phyloP scores from a whole-genome alignment of 768 basidiomycete species.

The Trametes sanguinea region DNA sequence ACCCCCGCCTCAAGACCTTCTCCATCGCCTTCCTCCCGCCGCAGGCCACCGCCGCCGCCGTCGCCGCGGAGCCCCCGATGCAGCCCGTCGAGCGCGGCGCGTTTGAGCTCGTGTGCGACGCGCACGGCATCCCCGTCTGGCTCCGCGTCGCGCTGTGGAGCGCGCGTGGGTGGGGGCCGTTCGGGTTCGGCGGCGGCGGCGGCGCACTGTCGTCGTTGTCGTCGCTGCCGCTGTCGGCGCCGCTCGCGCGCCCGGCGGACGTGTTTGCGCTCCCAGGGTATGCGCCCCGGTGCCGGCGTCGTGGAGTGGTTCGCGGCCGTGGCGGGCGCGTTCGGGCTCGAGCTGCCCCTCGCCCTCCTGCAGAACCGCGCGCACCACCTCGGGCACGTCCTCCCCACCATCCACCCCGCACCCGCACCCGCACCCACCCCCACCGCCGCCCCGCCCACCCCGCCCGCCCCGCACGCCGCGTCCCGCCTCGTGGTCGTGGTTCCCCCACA shows the following conservation, averaged over 20 bases:
- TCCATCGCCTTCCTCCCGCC: conserved; percentile 64
- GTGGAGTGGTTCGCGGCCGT: conserved; percentile 19
- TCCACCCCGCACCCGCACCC: neutral
- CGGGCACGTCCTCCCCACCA: neutral
- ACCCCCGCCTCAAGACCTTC: conserved; percentile 68
- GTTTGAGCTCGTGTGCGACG: conserved; percentile 59
- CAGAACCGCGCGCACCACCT: conserved; percentile 7
- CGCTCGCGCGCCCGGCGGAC: conserved; percentile 1
- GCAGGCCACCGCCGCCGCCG: conserved; percentile 45
- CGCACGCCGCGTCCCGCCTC: neutral
- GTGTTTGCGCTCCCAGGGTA: neutral
- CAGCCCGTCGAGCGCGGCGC: conserved; percentile 46
- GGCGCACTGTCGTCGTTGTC: conserved; percentile 20
- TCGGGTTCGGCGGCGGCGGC: conserved; percentile 30
- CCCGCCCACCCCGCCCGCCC: too few relatives aligned
- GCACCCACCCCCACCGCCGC: neutral
- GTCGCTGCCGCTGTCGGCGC: conserved; percentile 34
- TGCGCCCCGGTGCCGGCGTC: neutral
- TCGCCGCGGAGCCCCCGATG: conserved; percentile 37
- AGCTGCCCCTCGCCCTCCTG: conserved; percentile 4
- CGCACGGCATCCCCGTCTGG: conserved; percentile 62
- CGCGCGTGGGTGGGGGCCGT: conserved; percentile 50
- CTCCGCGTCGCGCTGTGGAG: conserved; percentile 54
- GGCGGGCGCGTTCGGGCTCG: conserved; percentile 14
- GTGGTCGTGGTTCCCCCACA: neutral